These are phyloP conservation scores for Corinectria fuckeliana DNA, from an alignment of 2,329 filamentous ascomycete species.

Conservation along the genomic window DNA sequence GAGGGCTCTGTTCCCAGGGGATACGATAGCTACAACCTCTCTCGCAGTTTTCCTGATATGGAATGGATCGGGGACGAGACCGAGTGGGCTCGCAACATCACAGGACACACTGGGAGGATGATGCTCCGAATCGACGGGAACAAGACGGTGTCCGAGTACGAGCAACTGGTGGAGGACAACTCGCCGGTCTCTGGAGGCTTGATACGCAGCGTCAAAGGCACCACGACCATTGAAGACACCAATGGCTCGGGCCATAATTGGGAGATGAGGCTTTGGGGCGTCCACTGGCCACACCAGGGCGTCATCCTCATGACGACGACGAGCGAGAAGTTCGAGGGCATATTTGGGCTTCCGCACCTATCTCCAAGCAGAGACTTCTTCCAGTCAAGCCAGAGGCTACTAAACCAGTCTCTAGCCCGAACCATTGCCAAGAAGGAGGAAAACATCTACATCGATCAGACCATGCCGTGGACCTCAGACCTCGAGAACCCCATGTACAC, in stretches of 20 bases:
- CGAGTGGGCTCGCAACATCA: slow-evolving; percentile 82
- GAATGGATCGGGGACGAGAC: slow-evolving; percentile 66
- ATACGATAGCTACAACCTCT: slow-evolving; percentile 66
- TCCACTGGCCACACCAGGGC: slow-evolving; percentile 85
- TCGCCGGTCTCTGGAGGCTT: slow-evolving; percentile 54
- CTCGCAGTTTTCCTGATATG: slow-evolving; percentile 67
- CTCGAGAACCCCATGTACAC: slow-evolving; percentile 66
- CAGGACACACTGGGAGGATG: slow-evolving; percentile 72
- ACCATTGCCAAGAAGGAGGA: slow-evolving; percentile 70
- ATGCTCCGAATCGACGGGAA: slow-evolving; percentile 69
- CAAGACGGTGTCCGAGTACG: slow-evolving; percentile 53
- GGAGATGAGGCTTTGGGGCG: slow-evolving; percentile 80
- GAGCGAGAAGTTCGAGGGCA: slow-evolving; percentile 91
- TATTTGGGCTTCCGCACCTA: slow-evolving; percentile 88
- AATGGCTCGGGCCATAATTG: slow-evolving; percentile 72
- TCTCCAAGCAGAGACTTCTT: slow-evolving; percentile 65
- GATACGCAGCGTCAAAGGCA: slow-evolving; percentile 72
- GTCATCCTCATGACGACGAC: slow-evolving; percentile 84
- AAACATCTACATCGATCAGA: slow-evolving; percentile 59
- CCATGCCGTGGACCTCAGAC: slow-evolving; percentile 79
- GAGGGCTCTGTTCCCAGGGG: slow-evolving; percentile 54
- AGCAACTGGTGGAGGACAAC: slow-evolving; percentile 45
- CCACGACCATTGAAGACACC: slow-evolving; percentile 75
- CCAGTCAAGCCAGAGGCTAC: slow-evolving; percentile 64
- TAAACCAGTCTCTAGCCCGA: slow-evolving; percentile 75